Evolutionary conservation across 2,329 filamentous ascomycete species (phyloP).

Genomic region (Aphanoascus verrucosus): DNA sequence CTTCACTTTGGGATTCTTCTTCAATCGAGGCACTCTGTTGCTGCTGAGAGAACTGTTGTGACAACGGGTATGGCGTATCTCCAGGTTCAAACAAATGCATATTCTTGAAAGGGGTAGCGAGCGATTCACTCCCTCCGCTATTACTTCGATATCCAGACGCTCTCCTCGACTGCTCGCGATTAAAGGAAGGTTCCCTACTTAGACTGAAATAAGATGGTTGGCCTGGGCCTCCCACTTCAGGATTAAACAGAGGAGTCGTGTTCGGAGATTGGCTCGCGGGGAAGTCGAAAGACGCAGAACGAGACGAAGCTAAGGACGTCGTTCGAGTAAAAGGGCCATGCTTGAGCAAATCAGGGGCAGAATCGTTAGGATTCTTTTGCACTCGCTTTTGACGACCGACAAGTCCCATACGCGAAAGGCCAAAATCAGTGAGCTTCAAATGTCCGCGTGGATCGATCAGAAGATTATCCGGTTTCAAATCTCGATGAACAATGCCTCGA

Average conservation of each 20-base stretch:
- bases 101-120: slow-evolving; percentile 70
- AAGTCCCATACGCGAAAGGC: slow-evolving; percentile 90
- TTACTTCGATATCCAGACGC: slow-evolving; percentile 80
- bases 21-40: slow-evolving; percentile 41
- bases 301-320: slow-evolving; percentile 74
- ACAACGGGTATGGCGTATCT: slow-evolving; percentile 36
- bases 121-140: slow-evolving; percentile 76
- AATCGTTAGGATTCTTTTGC: slow-evolving; percentile 64
- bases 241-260: slow-evolving; percentile 76
- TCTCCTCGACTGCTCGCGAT: slow-evolving; percentile 54
- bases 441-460: slow-evolving; percentile 95
- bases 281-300: slow-evolving; percentile 87
- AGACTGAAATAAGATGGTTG: slow-evolving; percentile 93
- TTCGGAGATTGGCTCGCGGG: slow-evolving; percentile 69
- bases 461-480: slow-evolving; percentile 93
- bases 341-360: slow-evolving; percentile 85
- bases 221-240: slow-evolving; percentile 55
- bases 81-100: slow-evolving; percentile 60
- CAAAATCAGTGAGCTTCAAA: slow-evolving; percentile 94
- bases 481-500: slow-evolving; percentile 89
- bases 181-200: slow-evolving; percentile 23
- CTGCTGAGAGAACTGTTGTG: slow-evolving; percentile 17
- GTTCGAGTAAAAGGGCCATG: slow-evolving; percentile 81
- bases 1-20: slow-evolving; percentile 61
- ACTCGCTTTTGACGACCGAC: slow-evolving; percentile 93